These are phyloP conservation scores for Silybum marianum DNA, from an alignment of 129 eudicot genomes.

Conservation along the genomic window DNA sequence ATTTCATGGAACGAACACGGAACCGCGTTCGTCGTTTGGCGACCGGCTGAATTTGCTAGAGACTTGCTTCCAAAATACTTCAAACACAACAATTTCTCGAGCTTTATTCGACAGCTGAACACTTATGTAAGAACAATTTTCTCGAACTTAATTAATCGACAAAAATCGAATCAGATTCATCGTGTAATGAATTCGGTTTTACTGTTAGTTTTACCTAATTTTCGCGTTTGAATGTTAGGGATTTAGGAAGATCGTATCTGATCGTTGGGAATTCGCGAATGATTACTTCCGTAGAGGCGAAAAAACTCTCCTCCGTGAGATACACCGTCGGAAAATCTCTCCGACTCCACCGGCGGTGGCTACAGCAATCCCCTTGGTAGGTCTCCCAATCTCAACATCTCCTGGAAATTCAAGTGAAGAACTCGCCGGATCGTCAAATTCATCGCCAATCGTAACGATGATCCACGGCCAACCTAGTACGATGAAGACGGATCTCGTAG, in stretches of 20 bases:
- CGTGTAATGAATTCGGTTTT: background rate
- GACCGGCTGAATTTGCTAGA: constrained; percentile 68
- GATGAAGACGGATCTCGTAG: constrained; percentile 48
- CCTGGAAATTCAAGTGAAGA: constrained; percentile 69
- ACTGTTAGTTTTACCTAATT: background rate
- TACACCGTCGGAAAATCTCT: constrained; percentile 71
- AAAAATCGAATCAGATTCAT: background rate
- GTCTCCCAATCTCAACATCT: constrained; percentile 15
- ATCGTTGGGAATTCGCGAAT: constrained; percentile 83
- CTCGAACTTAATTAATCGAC: background rate
- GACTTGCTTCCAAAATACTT: constrained; percentile 74
- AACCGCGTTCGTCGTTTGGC: constrained; percentile 67
- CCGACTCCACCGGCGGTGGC: constrained; percentile 32
- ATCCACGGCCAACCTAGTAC: constrained; percentile 20
- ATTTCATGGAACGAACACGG: constrained; percentile 80
- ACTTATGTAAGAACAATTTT: constrained; percentile 53
- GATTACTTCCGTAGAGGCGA: constrained; percentile 71
- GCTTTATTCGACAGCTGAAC: constrained; percentile 80
- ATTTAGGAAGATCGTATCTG: constrained; percentile 72
- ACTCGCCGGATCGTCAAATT: constrained; percentile 61
- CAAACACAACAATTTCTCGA: constrained; percentile 88
- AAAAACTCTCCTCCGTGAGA: constrained; percentile 61
- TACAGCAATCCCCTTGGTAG: constrained; percentile 27
- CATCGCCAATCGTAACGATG: constrained; percentile 43
- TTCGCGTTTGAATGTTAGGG: constrained; percentile 45